phyloP scores from a whole-genome alignment of 352 stramenopile species.

The Phytophthora multivora region DNA sequence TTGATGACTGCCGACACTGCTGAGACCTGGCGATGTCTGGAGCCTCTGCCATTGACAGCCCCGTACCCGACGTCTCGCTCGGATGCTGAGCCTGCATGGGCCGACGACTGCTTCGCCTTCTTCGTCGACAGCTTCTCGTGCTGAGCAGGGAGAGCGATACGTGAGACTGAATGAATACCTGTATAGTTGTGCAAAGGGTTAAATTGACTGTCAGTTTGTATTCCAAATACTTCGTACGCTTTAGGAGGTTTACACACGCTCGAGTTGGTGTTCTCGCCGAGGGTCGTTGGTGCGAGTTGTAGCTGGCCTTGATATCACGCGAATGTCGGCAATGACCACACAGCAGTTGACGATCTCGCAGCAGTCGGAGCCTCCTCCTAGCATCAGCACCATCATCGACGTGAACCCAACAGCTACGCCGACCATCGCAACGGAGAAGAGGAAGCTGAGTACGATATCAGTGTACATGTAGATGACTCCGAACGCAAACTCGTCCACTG shows the following conservation, averaged over 20 bases:
- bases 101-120: conserved; percentile 35
- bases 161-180: too few species aligned
- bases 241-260: conserved; percentile 12
- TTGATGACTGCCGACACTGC: conserved; percentile 2
- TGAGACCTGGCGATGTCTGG: neutral
- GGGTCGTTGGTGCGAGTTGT: neutral
- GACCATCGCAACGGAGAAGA: conserved; percentile 27
- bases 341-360: conserved; percentile 14
- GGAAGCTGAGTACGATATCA: conserved; percentile 45
- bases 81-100: conserved; percentile 15
- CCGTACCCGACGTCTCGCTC: neutral
- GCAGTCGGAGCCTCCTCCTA: conserved; percentile 7
- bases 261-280: conserved; percentile 9
- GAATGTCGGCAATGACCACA: neutral
- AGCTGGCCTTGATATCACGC: neutral
- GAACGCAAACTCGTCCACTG: conserved; percentile 48
- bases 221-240: neutral
- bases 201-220: neutral
- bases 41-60: conserved; percentile 3
- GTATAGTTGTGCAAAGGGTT: neutral
- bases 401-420: conserved; percentile 22
- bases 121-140: conserved; percentile 38
- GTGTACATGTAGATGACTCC: conserved; percentile 62
- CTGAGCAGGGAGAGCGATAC: neutral
- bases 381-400: conserved; percentile 20